A percentile compares a stretch with the other conserved stretches of the same genome.
phyloP scores from a whole-genome alignment of 2,329 filamentous ascomycete species.

The Aspergillus quadricinctus region DNA sequence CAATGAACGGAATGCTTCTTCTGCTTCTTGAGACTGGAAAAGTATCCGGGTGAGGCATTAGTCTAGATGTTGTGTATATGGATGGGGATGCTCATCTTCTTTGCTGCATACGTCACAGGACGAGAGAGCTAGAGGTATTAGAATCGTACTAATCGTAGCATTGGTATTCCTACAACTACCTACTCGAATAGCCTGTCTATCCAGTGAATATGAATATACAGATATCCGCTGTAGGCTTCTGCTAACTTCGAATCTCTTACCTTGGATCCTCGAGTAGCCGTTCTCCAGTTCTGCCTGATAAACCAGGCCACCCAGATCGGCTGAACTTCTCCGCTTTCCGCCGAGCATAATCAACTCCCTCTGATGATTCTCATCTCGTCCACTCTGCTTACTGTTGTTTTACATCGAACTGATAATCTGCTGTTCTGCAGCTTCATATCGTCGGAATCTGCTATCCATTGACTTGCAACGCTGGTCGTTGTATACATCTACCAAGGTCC shows the following conservation, averaged over 20 bases:
- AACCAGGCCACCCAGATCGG: not conserved
- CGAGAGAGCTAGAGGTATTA: too few relatives aligned
- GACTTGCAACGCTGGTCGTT: not conserved
- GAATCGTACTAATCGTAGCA: too few relatives aligned
- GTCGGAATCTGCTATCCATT: not conserved
- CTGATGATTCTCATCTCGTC: not conserved
- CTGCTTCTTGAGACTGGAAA: not conserved
- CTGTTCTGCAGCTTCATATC: not conserved
- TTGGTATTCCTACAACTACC: too few relatives aligned
- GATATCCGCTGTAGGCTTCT: too few relatives aligned
- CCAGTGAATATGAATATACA: too few relatives aligned
- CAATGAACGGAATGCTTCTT: not conserved
- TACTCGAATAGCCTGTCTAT: too few relatives aligned
- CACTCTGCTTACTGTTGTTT: not conserved
- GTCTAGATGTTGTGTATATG: not conserved
- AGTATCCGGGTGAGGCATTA: not conserved
- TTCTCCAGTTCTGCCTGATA: not conserved
- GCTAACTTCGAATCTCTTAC: too few relatives aligned
- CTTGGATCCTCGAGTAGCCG: too few relatives aligned
- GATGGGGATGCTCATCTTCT: too few relatives aligned
- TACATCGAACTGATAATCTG: not conserved
- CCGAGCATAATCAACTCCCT: not conserved
- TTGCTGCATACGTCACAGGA: too few relatives aligned
- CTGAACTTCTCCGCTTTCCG: not conserved
- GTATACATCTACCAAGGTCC: not conserved